A percentile compares a stretch with the other conserved stretches of the same genome.
phyloP scores from a whole-genome alignment of 805 yeast species.

The Pichia californica region DNA sequence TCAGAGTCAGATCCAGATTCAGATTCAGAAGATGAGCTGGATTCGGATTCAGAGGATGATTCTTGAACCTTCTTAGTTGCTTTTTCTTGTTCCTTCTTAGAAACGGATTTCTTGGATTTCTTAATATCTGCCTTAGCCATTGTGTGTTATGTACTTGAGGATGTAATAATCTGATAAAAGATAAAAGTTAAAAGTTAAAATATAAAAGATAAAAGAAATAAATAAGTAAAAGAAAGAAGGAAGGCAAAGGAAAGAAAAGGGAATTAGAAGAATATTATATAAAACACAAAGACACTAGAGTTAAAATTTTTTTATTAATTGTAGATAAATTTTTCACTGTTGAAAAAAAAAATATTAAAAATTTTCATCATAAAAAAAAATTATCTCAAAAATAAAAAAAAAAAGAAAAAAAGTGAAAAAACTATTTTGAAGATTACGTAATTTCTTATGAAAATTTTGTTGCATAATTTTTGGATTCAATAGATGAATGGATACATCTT shows the following conservation, averaged over 20 bases:
- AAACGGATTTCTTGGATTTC: conserved; percentile 22
- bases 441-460: too few species aligned
- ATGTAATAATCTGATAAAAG: neutral
- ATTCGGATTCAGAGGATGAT: too few species aligned
- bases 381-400: neutral
- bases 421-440: too few species aligned
- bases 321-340: conserved; percentile 3
- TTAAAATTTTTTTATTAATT: conserved; percentile 3
- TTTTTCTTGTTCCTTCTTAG: conserved; percentile 18
- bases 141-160: conserved; percentile 1
- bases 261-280: neutral
- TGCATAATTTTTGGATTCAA: too few species aligned
- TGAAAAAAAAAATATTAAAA: conserved; percentile 2
- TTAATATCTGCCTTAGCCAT: conserved; percentile 28
- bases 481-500: too few species aligned
- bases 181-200: neutral
- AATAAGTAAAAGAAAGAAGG: neutral
- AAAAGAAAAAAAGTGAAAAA: neutral
- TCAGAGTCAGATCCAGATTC: conserved; percentile 15
- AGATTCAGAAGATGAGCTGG: conserved; percentile 18
- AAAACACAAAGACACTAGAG: neutral
- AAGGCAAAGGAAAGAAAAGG: neutral
- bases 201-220: neutral
- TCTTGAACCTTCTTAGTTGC: conserved; percentile 23
- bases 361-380: neutral